Evolutionary conservation across 2,329 filamentous ascomycete species (phyloP).

Genomic region (Clarireedia homoeocarpa): DNA sequence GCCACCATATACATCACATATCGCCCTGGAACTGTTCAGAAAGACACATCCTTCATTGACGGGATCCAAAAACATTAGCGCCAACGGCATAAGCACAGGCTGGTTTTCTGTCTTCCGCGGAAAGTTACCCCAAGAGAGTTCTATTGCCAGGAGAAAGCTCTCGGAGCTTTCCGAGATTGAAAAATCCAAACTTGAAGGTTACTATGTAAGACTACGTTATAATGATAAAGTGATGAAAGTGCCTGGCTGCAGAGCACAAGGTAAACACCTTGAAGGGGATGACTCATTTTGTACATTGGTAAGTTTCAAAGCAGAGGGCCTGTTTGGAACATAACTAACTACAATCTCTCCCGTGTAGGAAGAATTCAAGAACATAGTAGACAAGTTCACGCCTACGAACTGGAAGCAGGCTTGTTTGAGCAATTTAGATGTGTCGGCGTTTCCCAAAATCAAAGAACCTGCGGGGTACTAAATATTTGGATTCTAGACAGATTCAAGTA

Average conservation of each 20-base stretch:
- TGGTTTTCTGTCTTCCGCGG: conserved; percentile 22
- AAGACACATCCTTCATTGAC: conserved; percentile 32
- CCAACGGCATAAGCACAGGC: conserved; percentile 7
- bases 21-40: conserved; percentile 85
- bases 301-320: conserved; percentile 29
- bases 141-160: conserved; percentile 54
- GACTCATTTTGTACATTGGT: conserved; percentile 85
- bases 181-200: conserved; percentile 55
- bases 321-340: background rate
- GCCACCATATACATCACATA: conserved; percentile 89
- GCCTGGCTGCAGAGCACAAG: conserved; percentile 67
- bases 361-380: conserved; percentile 87
- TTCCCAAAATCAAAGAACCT: conserved; percentile 26
- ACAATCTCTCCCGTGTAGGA: conserved; percentile 39
- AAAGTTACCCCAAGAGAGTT: conserved; percentile 13
- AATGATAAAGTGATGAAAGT: conserved; percentile 79
- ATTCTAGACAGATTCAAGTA: too few species aligned
- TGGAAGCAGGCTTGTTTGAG: conserved; percentile 60
- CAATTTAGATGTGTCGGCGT: conserved; percentile 41
- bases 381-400: conserved; percentile 76
- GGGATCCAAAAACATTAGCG: conserved; percentile 1
- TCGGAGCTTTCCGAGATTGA: conserved; percentile 49
- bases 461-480: conserved; percentile 25
- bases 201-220: conserved; percentile 86
- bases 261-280: conserved; percentile 81